phyloP scores from a whole-genome alignment of 2,329 filamentous ascomycete species.

The Calonectria henricotiae region DNA sequence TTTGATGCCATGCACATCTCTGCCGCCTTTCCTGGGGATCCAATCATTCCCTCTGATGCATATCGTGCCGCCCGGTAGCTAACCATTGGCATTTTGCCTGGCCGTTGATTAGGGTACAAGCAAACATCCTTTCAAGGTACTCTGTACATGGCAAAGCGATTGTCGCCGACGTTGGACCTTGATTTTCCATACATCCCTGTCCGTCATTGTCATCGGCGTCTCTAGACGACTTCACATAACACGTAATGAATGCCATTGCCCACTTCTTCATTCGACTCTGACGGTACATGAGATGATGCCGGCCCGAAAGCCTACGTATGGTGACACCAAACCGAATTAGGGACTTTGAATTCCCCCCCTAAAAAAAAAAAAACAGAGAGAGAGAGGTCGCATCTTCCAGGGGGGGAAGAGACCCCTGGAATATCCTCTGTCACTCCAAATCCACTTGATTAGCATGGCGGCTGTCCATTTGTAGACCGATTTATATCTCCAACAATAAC shows the following conservation, averaged over 20 bases:
- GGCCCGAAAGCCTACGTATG: conserved; percentile 35
- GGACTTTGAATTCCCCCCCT: conserved; percentile 32
- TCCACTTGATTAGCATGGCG: conserved; percentile 31
- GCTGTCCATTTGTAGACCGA: conserved; percentile 28
- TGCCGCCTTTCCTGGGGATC: conserved; percentile 23
- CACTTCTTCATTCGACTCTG: conserved; percentile 14
- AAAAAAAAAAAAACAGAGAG: conserved; percentile 1
- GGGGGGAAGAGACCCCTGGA: conserved; percentile 30
- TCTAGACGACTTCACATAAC: not conserved
- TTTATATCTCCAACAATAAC: conserved; percentile 30
- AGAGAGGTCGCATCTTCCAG: conserved; percentile 26
- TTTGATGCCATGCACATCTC: conserved; percentile 27
- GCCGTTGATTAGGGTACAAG: conserved; percentile 13
- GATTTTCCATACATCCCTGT: not conserved
- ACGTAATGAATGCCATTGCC: conserved; percentile 21
- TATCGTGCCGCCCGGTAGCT: conserved; percentile 24
- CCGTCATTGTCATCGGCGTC: not conserved
- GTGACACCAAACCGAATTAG: conserved; percentile 28
- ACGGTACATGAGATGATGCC: conserved; percentile 30
- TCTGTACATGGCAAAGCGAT: not conserved
- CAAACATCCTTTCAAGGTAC: conserved; percentile 3
- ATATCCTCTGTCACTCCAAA: conserved; percentile 24
- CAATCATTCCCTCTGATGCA: conserved; percentile 30
- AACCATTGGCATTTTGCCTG: conserved; percentile 31
- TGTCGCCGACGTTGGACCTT: conserved; percentile 15